Base-by-base conservation (phyloP, 2,329 filamentous ascomycete species). In the Ascomycota sp. region DNA sequence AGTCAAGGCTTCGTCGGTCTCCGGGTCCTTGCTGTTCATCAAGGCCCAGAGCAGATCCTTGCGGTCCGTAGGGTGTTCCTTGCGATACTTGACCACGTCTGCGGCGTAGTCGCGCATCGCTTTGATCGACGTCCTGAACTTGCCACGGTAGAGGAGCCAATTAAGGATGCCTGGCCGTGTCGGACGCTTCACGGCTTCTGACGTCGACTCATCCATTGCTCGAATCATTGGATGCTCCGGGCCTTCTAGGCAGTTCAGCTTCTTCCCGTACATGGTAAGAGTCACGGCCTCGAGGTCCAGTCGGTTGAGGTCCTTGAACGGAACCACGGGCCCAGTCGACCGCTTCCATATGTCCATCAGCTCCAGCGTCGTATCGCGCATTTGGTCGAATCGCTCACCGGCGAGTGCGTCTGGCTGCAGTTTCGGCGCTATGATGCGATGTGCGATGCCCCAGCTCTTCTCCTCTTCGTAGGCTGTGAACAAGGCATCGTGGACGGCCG, bases 41-140 rank as follows among this genome's bases (percentile, higher is more conserved):
- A 80, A 56, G 3, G 64, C 62, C 33, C 70, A 58, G 7, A 79
- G 58, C 25, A 77, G 42, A 42, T 79, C 74, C 32, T 65, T 60
- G n/a, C 64, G 61, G 9, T 64, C 58, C 0, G 58, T 59, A 0
- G 66, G 64, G 40, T 69, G 59, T 2, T 57, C 50, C 39, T 60
- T 60, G 27, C 72, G 64, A 33, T 62, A 46, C n/a, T 62, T 48
- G 25, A 78, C 61, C n/a, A 76, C 45, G 0, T 71, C 64, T 5
- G 56, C 54, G 2, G 61, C 68, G 30, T 61, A 74, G 8, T 55
- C 48, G 5, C 71, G 64, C 56, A 76, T 61, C 1, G 55, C 45
- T 11, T 58, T 58, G 36, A 63, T 71, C 26, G 67, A 56, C 1
- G 51, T 53, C 36, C 64, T 62, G 44, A 68, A 69, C 44, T 68